A percentile compares a stretch with the other conserved stretches of the same genome.
phyloP scores from a whole-genome alignment of 352 stramenopile species.

The Thraustochytrium sp. region DNA sequence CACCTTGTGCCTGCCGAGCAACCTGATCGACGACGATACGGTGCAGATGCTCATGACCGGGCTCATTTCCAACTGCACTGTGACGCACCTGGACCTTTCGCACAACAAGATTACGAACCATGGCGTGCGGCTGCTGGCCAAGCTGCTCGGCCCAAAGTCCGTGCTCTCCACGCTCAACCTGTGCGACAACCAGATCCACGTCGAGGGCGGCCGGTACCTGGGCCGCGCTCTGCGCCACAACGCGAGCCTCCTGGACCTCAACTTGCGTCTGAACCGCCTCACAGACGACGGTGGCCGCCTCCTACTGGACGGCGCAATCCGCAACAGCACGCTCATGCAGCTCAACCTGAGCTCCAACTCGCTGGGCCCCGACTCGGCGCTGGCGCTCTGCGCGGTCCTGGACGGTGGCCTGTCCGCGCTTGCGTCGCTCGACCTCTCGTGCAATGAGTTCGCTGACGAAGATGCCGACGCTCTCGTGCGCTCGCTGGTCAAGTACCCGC shows the following conservation, averaged over 20 bases:
- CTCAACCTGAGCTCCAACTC: constrained; percentile 76
- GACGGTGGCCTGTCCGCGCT: constrained; percentile 58
- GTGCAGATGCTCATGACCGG: constrained; percentile 86
- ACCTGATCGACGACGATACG: constrained; percentile 83
- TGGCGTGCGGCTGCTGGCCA: constrained; percentile 74
- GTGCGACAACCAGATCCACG: constrained; percentile 85
- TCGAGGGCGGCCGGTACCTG: constrained; percentile 77
- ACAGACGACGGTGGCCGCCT: constrained; percentile 78
- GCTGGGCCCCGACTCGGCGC: constrained; percentile 62
- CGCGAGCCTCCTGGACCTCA: constrained; percentile 74
- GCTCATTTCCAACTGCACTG: constrained; percentile 79
- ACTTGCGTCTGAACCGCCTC: constrained; percentile 80
- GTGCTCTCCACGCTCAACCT: constrained; percentile 79
- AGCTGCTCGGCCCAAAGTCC: constrained; percentile 73
- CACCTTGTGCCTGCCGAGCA: constrained; percentile 68
- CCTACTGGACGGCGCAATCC: constrained; percentile 71
- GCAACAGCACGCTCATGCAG: constrained; percentile 61
- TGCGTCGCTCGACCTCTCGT: constrained; percentile 64
- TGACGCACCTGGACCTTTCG: constrained; percentile 84
- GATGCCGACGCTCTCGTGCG: constrained; percentile 61
- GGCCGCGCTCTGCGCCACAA: constrained; percentile 81
- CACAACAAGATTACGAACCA: constrained; percentile 92
- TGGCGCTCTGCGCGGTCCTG: constrained; percentile 62
- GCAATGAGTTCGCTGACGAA: constrained; percentile 61
- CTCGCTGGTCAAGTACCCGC: constrained; percentile 61